A percentile compares a stretch with the other conserved stretches of the same genome.
phyloP scores from a whole-genome alignment of 257 asterid genomes.

The Thymus mandschuricus region DNA sequence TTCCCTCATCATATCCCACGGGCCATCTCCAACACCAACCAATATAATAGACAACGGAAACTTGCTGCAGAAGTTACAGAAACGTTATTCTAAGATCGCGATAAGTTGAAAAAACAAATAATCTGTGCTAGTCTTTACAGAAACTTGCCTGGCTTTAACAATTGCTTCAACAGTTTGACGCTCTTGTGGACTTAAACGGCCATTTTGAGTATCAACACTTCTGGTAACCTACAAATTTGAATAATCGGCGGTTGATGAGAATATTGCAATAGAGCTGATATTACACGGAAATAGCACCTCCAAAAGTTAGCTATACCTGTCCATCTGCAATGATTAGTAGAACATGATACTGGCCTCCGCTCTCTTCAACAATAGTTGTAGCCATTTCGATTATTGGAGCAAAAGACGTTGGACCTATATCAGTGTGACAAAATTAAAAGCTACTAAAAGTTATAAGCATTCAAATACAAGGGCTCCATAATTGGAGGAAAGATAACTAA shows the following conservation, averaged over 20 bases:
- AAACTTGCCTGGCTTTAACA: conserved; percentile 79
- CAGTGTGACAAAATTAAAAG: conserved; percentile 34
- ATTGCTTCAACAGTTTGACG: conserved; percentile 90
- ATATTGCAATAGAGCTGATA: conserved; percentile 3
- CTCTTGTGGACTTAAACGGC: conserved; percentile 92
- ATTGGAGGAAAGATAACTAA: conserved; percentile 32
- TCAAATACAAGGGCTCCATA: conserved; percentile 19
- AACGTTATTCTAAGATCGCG: conserved; percentile 16
- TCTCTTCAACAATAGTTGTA: conserved; percentile 81
- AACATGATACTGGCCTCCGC: conserved; percentile 93
- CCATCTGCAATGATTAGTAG: conserved; percentile 94
- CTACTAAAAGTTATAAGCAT: conserved; percentile 1
- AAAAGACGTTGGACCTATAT: conserved; percentile 95
- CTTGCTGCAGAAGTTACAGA: conserved; percentile 59
- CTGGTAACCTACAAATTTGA: conserved; percentile 73
- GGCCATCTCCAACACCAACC: conserved; percentile 99
- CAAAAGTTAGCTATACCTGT: conserved; percentile 54
- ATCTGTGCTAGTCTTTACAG: background rate
- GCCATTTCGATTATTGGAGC: conserved; percentile 93
- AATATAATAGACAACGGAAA: conserved; percentile 85
- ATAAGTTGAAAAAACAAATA: conserved; percentile 3
- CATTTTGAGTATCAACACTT: conserved; percentile 83
- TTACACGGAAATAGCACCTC: conserved; percentile 16
- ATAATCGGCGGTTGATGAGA: conserved; percentile 14
- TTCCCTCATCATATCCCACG: conserved; percentile 99